Base-by-base conservation (phyloP, 257 asterid genomes). In the Solanum appendiculatum region DNA sequence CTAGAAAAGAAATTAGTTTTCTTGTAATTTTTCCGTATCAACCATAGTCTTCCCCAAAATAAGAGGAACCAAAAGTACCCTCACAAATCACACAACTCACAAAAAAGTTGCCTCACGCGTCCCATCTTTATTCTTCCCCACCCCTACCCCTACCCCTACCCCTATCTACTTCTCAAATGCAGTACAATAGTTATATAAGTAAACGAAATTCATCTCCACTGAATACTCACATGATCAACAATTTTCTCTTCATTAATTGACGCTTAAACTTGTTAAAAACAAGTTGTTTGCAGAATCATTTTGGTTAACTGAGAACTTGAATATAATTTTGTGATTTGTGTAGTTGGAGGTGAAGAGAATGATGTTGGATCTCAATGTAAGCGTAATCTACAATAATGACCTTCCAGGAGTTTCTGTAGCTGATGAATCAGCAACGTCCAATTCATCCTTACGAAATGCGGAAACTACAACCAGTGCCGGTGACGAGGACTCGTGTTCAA, bases 351-450 rank as follows among this genome's bases (percentile, higher is more conserved):
- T 85, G 48, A 40, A 40, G 70, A 70, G 21, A 85, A 46, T n/a
- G 72, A 92, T 92, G 95, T 90, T 93, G 88, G 98, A 94, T 93
- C 98, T 94, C 88, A 94, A 94, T 86, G 89, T 89, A 87, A 87
- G 85, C 72, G 88, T 85, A 33, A 91, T 87, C 64, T 88, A 72
- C 64, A 31, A 27, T 78, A 31, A 44, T 78, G 64, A 81, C 40
- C 91, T 90, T 40, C 89, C 92, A 33, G 88, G 36, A 80, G 86
- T 69, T 25, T 88, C 86, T 44, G 72, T 56, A 44, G 39, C 27
- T 25, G 87, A 87, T 46, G 87, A 88, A 82, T 86, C 90, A 31
- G 91, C 88, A 29, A 91, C 93, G 31, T 92, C 95, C 64, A 80
- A 89, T 34, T 93, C 94, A 23, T 91, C 95, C n/a, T 86, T 72